A percentile compares a stretch with the other conserved stretches of the same genome.
Conservation (phyloP, 2,329 filamentous ascomycete species). For the Setomelanomma holmii region DNA sequence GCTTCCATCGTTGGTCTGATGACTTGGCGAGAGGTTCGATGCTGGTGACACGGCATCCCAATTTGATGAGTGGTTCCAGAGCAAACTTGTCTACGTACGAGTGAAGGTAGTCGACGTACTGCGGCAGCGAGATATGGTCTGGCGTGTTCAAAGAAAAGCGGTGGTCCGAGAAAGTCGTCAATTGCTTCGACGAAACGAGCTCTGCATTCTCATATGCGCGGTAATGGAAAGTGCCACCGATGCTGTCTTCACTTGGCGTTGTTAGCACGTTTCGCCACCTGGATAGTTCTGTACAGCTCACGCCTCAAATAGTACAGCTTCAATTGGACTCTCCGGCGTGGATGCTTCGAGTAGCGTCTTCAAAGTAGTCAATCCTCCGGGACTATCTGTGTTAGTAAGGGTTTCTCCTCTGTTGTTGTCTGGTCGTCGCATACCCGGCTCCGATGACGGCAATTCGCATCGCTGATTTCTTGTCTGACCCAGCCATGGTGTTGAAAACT, state of each 20-base stretch:
- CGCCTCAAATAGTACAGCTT: constrained; percentile 56
- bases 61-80: constrained; percentile 31
- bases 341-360: constrained; percentile 42
- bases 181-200: constrained; percentile 59
- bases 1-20: constrained; percentile 29
- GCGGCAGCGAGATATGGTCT: constrained; percentile 40
- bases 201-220: constrained; percentile 59
- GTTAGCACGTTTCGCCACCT: constrained; percentile 5
- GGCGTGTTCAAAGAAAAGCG: constrained; percentile 52
- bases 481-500: constrained; percentile 9
- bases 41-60: constrained; percentile 30
- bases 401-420: neutral
- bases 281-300: constrained; percentile 5
- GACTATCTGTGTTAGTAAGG: constrained; percentile 15
- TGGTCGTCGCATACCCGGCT: constrained; percentile 29
- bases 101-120: constrained; percentile 41
- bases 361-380: constrained; percentile 35
- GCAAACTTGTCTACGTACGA: constrained; percentile 37
- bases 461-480: constrained; percentile 18
- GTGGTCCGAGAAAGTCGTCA: constrained; percentile 61
- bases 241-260: constrained; percentile 40
- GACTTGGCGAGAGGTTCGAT: constrained; percentile 30
- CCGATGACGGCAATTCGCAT: constrained; percentile 40
- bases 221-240: constrained; percentile 59
- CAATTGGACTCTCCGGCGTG: constrained; percentile 44